A percentile compares a stretch with the other conserved stretches of the same genome.
These are phyloP conservation scores for Stylonectria norvegica DNA, from an alignment of 2,329 filamentous ascomycete species.

Conservation along the genomic window DNA sequence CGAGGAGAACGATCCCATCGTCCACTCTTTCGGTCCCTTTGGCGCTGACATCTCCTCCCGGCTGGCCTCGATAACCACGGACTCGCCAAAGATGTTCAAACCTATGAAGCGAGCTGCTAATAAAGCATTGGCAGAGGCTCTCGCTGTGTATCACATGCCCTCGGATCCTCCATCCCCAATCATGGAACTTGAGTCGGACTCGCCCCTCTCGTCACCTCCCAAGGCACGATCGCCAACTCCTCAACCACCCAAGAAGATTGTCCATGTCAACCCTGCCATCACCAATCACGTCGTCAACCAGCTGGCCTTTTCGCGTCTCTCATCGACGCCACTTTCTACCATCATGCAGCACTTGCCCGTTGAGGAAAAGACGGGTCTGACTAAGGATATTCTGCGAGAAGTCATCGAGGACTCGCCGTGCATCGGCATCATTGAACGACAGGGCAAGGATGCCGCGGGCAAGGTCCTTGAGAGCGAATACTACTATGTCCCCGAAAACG, in stretches of 20 bases:
- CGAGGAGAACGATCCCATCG: conserved; percentile 90
- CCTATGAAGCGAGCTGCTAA: conserved; percentile 21
- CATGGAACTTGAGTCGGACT: conserved; percentile 21
- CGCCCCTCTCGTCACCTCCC: conserved; percentile 26
- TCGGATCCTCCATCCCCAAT: conserved; percentile 22
- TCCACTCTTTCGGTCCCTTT: conserved; percentile 89
- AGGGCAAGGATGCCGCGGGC: conserved; percentile 94
- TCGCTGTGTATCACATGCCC: conserved; percentile 22
- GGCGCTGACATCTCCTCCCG: conserved; percentile 81
- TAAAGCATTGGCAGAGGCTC: conserved; percentile 22
- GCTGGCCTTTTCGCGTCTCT: conserved; percentile 87
- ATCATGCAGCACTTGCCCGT: conserved; percentile 83
- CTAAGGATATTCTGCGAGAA: conserved; percentile 61
- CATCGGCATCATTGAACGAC: conserved; percentile 81
- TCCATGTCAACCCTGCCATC: conserved; percentile 45
- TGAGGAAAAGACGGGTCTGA: conserved; percentile 57
- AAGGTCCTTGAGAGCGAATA: conserved; percentile 94
- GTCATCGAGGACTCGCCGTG: conserved; percentile 73
- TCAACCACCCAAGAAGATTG: conserved; percentile 19
- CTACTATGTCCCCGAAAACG: conserved; percentile 89
- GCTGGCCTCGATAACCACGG: conserved; percentile 72
- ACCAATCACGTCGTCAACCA: conserved; percentile 92
- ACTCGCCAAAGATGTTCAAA: conserved; percentile 54
- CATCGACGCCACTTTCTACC: conserved; percentile 84
- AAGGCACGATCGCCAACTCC: conserved; percentile 17